A percentile compares a stretch with the other conserved stretches of the same genome.
Evolutionary conservation across 805 yeast species (phyloP).

Genomic region (Saccharomycopsis selenospora): DNA sequence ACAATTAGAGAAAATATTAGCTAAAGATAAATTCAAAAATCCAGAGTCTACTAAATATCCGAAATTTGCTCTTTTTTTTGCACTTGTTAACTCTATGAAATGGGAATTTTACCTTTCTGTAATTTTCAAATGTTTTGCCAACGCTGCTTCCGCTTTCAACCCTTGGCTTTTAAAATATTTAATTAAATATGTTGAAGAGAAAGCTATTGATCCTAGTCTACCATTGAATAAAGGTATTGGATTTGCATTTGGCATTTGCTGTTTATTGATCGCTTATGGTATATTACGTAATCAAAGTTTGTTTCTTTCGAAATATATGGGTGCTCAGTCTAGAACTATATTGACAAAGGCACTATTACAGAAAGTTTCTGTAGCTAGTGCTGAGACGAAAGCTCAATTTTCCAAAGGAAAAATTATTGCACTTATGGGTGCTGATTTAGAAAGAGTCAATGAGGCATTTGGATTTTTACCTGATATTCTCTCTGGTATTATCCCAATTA

Average conservation of each 20-base stretch:
- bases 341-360: slow-evolving; percentile 58
- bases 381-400: slow-evolving; percentile 44
- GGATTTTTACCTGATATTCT: slow-evolving; percentile 51
- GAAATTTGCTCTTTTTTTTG: slow-evolving; percentile 34
- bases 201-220: slow-evolving; percentile 33
- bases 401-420: slow-evolving; percentile 66
- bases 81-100: slow-evolving; percentile 45
- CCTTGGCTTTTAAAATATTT: slow-evolving; percentile 50
- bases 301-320: slow-evolving; percentile 45
- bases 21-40: slow-evolving; percentile 29
- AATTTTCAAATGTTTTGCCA: slow-evolving; percentile 38
- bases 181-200: slow-evolving; percentile 45
- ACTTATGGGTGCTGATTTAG: slow-evolving; percentile 67
- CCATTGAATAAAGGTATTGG: slow-evolving; percentile 48
- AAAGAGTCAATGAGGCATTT: slow-evolving; percentile 64
- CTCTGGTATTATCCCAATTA: slow-evolving; percentile 52
- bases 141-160: slow-evolving; percentile 41
- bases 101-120: slow-evolving; percentile 37
- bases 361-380: slow-evolving; percentile 53
- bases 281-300: slow-evolving; percentile 43
- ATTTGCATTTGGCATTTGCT: slow-evolving; percentile 47
- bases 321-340: slow-evolving; percentile 60
- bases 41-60: slow-evolving; percentile 30
- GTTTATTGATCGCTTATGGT: slow-evolving; percentile 36
- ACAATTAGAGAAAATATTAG: slow-evolving; percentile 29